These are phyloP conservation scores for Neonothopanus nambi DNA, from an alignment of 1,284 basidiomycete species.

Conservation along the genomic window DNA sequence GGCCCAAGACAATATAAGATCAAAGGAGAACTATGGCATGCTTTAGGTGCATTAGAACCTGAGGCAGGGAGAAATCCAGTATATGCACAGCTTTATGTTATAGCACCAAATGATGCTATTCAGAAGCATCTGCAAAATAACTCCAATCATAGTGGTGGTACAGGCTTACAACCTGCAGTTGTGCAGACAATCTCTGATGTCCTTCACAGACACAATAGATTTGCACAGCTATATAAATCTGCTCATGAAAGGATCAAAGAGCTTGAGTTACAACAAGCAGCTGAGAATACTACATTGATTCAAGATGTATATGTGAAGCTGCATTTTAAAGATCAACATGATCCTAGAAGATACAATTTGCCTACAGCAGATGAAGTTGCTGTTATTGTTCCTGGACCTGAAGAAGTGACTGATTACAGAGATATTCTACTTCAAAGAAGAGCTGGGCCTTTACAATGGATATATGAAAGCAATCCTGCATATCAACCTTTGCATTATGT, in stretches of 20 bases:
- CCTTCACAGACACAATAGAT: not conserved
- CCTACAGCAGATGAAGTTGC: constrained; percentile 29
- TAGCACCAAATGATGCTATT: constrained; percentile 28
- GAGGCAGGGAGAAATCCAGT: constrained; percentile 14
- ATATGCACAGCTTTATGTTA: constrained; percentile 39
- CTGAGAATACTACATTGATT: constrained; percentile 13
- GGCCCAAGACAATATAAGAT: constrained; percentile 29
- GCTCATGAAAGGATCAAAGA: not conserved
- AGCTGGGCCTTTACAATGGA: constrained; percentile 16
- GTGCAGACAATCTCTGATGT: not conserved
- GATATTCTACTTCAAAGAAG: constrained; percentile 19
- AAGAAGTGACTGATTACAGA: constrained; percentile 7
- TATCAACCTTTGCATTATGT: constrained; percentile 39
- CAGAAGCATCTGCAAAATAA: constrained; percentile 18
- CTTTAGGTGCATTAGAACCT: constrained; percentile 29
- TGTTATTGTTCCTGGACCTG: constrained; percentile 24
- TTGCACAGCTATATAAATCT: not conserved
- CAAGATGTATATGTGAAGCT: constrained; percentile 20
- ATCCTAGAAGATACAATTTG: constrained; percentile 30
- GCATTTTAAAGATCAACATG: constrained; percentile 21
- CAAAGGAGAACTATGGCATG: constrained; percentile 34
- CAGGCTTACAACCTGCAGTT: not conserved
- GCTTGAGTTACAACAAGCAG: not conserved
- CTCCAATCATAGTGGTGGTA: not conserved
- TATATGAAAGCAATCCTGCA: constrained; percentile 38